These are phyloP conservation scores for Cladophialophora psammophila DNA, from an alignment of 2,329 filamentous ascomycete genomes.

Conservation along the genomic window DNA sequence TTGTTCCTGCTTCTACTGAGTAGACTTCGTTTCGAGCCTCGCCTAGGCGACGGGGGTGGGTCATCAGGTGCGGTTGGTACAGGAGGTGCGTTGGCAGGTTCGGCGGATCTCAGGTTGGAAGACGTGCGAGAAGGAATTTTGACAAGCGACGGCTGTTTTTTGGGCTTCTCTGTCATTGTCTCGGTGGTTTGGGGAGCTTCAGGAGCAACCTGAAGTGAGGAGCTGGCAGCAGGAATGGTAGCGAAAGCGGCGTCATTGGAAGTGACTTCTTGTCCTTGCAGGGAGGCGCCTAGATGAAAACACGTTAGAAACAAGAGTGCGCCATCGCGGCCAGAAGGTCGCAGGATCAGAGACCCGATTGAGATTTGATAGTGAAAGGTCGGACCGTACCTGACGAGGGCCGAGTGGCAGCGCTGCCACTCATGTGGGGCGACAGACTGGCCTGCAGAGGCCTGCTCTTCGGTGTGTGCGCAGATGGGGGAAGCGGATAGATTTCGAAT, in stretches of 20 bases:
- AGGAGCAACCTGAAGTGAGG: slow-evolving; percentile 19
- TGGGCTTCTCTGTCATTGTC: slow-evolving; percentile 35
- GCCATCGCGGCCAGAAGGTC: slow-evolving; percentile 22
- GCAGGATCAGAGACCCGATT: slow-evolving; percentile 17
- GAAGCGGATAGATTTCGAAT: slow-evolving; percentile 19
- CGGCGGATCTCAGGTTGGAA: slow-evolving; percentile 33
- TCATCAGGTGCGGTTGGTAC: slow-evolving; percentile 29
- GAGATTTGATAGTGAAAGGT: slow-evolving; percentile 24
- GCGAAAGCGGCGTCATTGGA: slow-evolving; percentile 25
- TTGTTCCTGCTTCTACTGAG: slow-evolving; percentile 39
- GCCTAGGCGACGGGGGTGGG: slow-evolving; percentile 35
- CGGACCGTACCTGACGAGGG: slow-evolving; percentile 38
- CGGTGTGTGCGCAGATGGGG: slow-evolving; percentile 29
- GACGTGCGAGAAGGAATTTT: slow-evolving; percentile 40
- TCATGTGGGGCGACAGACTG: slow-evolving; percentile 42
- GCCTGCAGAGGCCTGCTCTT: slow-evolving; percentile 34
- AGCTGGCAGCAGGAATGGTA: slow-evolving; percentile 16
- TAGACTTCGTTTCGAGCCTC: slow-evolving; percentile 42
- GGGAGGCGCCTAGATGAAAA: slow-evolving; percentile 28
- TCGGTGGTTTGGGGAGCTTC: slow-evolving; percentile 28
- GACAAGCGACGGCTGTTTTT: slow-evolving; percentile 32
- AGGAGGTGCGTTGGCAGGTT: slow-evolving; percentile 23
- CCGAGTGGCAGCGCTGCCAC: slow-evolving; percentile 40
- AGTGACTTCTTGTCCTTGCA: slow-evolving; percentile 26
- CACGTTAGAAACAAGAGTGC: slow-evolving; percentile 33